A percentile compares a stretch with the other conserved stretches of the same genome.
phyloP scores from a whole-genome alignment of 2,329 filamentous ascomycete species.

The Neofusicoccum umdonicola region DNA sequence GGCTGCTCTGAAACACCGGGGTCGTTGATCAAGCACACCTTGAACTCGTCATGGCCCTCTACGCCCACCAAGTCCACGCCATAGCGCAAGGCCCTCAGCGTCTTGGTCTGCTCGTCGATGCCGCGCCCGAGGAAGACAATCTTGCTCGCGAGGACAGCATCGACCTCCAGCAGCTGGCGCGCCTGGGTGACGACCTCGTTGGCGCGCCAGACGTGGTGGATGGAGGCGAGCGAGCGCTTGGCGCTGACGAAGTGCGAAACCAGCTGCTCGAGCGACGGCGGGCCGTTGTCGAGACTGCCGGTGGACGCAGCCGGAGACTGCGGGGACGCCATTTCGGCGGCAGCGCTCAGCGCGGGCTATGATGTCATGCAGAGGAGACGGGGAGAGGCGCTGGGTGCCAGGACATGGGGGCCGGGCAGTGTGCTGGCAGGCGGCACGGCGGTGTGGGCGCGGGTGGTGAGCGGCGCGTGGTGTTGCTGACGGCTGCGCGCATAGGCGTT shows the following conservation, averaged over 20 bases:
- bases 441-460: not conserved
- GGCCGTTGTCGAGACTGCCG: constrained; percentile 37
- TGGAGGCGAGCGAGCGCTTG: constrained; percentile 82
- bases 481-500: constrained; percentile 5
- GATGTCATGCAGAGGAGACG: constrained; percentile 3
- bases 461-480: constrained; percentile 6
- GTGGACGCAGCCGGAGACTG: constrained; percentile 41
- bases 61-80: constrained; percentile 43
- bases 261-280: constrained; percentile 66
- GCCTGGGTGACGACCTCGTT: constrained; percentile 81
- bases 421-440: constrained; percentile 12
- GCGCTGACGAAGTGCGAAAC: constrained; percentile 82
- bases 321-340: constrained; percentile 27
- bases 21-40: constrained; percentile 28
- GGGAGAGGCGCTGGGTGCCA: not conserved
- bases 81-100: constrained; percentile 43
- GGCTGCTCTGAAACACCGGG: not conserved
- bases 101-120: constrained; percentile 45
- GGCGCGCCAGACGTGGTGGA: constrained; percentile 77
- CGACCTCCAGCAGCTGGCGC: constrained; percentile 73
- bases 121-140: constrained; percentile 44
- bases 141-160: constrained; percentile 63
- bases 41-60: constrained; percentile 45
- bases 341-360: not conserved
- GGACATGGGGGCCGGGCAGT: not conserved